Evolutionary conservation across 176 grass and related monocot species (phyloP), one percentile per base, ranked within the genome.

Genomic region (Typha latifolia): DNA sequence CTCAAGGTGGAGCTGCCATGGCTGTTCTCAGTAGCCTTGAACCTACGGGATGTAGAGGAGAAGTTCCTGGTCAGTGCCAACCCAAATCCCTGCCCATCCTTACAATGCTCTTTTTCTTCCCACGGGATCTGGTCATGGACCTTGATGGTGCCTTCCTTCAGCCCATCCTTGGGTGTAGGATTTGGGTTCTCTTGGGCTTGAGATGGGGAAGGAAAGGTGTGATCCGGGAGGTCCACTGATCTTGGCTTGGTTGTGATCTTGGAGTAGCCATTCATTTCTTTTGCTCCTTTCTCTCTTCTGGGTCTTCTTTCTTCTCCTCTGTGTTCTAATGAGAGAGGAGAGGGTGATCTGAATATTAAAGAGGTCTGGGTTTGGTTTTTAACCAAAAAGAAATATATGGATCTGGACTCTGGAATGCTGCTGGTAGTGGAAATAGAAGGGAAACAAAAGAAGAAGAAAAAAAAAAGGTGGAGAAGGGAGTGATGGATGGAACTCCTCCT

Each of bases 21-120:
- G 32, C 32, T 37, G 24, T 49, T 68, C 61, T 66, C 70, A n/a
- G 66, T 64, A 49, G 55, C 55, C 55, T 62, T 47, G 31, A 81
- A 63, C 78, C 78, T 20, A 12, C 84, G 81, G 3, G 86, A 89
- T 19, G 81, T 81, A 12, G 85, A 84, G 66, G 81, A 84, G 74
- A 84, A 75, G 16, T 70, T 89, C 74, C 81, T 77, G 56, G 77
- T 74, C 62, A 84, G 81, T 43, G 78, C 78, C 27, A 84, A 24
- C 49, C 19, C 1, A 65, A 72, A 11, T 72, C 76, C 27, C 79
- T 80, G 72, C 77, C 72, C 73, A 82, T 69, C 23, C 75, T 79
- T 52, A 75, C 84, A 75, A 71, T 75, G 49, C 76, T 49, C 49
- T 79, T 82, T 32, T 74, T 82, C 80, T 87, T 72, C 63, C 82